Evolutionary conservation across 176 grass and related monocot genomes (phyloP).

Genomic region (Saccharum spontaneum): DNA sequence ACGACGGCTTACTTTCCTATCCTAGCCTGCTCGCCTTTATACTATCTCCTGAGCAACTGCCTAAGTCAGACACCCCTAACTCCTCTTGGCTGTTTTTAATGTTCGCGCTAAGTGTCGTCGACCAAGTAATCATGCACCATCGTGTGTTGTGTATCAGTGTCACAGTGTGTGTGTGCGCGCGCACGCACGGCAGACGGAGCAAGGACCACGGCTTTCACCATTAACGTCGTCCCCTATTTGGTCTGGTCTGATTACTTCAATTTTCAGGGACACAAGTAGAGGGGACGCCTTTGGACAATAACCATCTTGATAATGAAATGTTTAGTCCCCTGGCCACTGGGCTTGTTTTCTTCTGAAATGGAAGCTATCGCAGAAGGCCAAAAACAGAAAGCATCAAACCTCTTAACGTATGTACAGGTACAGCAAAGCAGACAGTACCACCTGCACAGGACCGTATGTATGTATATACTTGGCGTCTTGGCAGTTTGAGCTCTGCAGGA

Average conservation of each 20-base stretch:
- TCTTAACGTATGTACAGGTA: not conserved
- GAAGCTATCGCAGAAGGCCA: not conserved
- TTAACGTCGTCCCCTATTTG: not conserved
- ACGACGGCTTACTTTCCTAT: constrained; percentile 25
- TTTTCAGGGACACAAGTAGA: too few species aligned
- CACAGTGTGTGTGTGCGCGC: not conserved
- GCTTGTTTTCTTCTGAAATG: not conserved
- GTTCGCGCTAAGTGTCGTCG: not conserved
- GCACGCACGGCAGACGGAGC: not conserved
- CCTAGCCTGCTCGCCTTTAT: not conserved
- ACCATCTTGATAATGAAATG: not conserved
- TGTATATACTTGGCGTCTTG: too few species aligned
- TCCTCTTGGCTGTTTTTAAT: not conserved
- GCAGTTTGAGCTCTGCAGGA: not conserved
- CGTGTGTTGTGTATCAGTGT: not conserved
- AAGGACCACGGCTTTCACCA: constrained; percentile 3
- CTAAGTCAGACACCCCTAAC: not conserved
- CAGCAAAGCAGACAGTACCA: constrained; percentile 23
- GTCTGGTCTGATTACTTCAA: not conserved
- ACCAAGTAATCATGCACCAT: constrained; percentile 10
- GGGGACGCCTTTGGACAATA: not conserved
- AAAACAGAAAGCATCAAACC: not conserved
- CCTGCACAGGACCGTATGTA: not conserved
- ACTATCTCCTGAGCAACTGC: constrained; percentile 17
- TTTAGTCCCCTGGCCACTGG: not conserved